Conservation (phyloP, 1,284 basidiomycete species). For the Leccinum subrobustum region DNA sequence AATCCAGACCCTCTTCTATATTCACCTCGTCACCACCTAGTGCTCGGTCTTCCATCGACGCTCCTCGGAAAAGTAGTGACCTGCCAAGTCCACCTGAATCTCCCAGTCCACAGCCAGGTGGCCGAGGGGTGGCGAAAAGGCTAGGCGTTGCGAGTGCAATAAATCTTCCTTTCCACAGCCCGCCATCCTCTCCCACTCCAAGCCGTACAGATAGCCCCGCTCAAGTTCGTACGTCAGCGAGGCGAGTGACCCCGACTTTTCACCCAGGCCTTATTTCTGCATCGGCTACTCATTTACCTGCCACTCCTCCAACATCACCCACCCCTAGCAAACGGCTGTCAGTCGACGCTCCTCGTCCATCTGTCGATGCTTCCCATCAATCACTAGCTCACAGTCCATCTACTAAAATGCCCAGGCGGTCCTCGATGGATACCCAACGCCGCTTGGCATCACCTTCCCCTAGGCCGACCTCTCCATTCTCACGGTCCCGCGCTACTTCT, state of each 20-base stretch:
- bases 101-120: conserved; percentile 44
- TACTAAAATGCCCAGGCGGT: conserved; percentile 27
- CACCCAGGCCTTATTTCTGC: conserved; percentile 35
- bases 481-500: conserved; percentile 35
- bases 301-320: conserved; percentile 28
- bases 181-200: conserved; percentile 34
- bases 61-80: conserved; percentile 36
- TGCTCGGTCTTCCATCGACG: conserved; percentile 29
- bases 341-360: conserved; percentile 32
- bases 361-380: conserved; percentile 30
- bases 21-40: conserved; percentile 31
- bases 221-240: conserved; percentile 36
- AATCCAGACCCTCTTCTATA: conserved; percentile 39
- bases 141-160: conserved; percentile 40
- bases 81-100: conserved; percentile 47
- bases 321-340: conserved; percentile 34
- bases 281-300: conserved; percentile 38
- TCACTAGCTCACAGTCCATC: conserved; percentile 34
- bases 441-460: conserved; percentile 37
- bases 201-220: conserved; percentile 43
- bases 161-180: conserved; percentile 40
- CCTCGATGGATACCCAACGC: conserved; percentile 34
- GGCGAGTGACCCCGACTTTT: conserved; percentile 34
- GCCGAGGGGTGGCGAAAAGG: conserved; percentile 40
- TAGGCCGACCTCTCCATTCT: conserved; percentile 32